phyloP scores from a whole-genome alignment of 768 basidiomycete species.

The Pholiota microspora region DNA sequence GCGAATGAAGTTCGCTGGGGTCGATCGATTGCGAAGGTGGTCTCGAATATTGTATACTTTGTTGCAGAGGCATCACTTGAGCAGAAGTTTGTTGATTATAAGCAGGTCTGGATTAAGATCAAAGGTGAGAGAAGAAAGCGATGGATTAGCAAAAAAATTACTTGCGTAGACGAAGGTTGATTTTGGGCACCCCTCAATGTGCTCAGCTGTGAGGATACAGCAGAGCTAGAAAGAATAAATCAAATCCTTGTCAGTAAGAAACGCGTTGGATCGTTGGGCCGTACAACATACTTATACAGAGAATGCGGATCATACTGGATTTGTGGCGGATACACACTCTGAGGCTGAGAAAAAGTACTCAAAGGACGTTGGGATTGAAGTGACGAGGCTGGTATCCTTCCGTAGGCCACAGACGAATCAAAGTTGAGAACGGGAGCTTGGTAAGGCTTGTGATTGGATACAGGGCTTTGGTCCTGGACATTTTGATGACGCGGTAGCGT shows the following conservation, averaged over 20 bases:
- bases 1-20: not conserved
- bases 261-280: no score
- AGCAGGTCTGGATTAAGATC: not conserved
- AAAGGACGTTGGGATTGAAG: not conserved
- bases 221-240: conserved; percentile 34
- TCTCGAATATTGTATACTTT: not conserved
- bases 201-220: conserved; percentile 49
- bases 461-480: conserved; percentile 5
- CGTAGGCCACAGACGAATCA: conserved; percentile 50
- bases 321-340: no score
- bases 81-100: not conserved
- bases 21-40: not conserved
- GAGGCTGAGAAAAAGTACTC: not conserved
- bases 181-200: not conserved
- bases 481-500: conserved; percentile 3
- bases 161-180: not conserved
- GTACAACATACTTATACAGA: conserved; percentile 51
- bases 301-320: conserved; percentile 29
- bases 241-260: not conserved
- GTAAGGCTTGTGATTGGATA: not conserved
- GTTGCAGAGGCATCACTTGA: not conserved
- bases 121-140: not conserved
- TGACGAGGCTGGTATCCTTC: conserved; percentile 11
- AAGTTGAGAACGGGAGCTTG: conserved; percentile 29
- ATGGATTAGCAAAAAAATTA: not conserved